These are phyloP conservation scores for Acrocalymma vagum DNA, from an alignment of 2,329 filamentous ascomycete species.

Conservation along the genomic window DNA sequence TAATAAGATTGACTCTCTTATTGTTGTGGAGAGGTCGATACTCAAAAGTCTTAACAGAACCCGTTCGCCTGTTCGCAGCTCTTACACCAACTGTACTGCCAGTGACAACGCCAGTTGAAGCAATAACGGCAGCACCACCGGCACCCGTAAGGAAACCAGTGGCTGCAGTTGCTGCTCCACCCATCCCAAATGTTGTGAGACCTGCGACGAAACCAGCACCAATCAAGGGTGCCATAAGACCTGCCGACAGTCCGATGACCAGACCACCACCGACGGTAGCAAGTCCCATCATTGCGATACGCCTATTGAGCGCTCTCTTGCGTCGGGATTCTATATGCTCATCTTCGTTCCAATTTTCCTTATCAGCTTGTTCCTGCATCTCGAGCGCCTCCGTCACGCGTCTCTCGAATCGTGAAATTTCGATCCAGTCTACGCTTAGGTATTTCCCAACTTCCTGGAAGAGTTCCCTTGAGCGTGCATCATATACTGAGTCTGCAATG, in stretches of 20 bases:
- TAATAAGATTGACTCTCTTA: conserved; percentile 93
- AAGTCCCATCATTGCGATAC: conserved; percentile 94
- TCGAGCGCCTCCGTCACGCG: conserved; percentile 95
- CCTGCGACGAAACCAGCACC: conserved; percentile 92
- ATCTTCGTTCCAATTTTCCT: conserved; percentile 97
- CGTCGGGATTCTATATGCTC: conserved; percentile 88
- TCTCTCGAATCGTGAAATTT: conserved; percentile 97
- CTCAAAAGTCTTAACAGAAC: conserved; percentile 94
- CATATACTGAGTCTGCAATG: conserved; percentile 96
- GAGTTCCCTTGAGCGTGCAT: conserved; percentile 83
- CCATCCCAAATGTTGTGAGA: conserved; percentile 92
- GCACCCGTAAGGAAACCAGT: conserved; percentile 88
- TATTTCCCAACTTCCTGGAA: conserved; percentile 83
- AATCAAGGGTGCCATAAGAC: conserved; percentile 90
- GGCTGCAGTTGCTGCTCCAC: no score
- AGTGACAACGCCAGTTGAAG: conserved; percentile 84
- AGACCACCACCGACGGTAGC: conserved; percentile 94
- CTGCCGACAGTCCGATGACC: conserved; percentile 94
- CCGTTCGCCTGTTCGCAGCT: conserved; percentile 87
- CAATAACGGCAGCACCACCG: conserved; percentile 93
- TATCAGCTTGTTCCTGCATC: conserved; percentile 94
- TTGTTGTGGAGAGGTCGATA: conserved; percentile 98
- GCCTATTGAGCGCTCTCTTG: conserved; percentile 80
- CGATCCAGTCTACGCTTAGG: conserved; percentile 85
- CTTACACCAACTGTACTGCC: conserved; percentile 86